Evolutionary conservation across 306 rosid species (phyloP).

Genomic region (Acacia acuminata): DNA sequence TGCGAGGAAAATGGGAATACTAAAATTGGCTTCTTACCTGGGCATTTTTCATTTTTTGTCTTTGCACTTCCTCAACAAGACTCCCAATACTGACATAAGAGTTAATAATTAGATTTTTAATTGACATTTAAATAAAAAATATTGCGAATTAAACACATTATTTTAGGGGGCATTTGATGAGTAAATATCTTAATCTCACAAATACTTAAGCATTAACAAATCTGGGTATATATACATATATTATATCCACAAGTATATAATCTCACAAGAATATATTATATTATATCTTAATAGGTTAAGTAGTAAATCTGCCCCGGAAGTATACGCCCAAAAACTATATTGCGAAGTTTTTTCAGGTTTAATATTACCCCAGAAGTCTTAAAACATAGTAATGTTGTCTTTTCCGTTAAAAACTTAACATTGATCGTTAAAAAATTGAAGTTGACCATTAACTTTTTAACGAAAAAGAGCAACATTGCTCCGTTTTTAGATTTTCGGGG

Average conservation of each 20-base stretch:
- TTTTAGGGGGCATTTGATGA: background rate
- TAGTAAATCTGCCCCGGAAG: no score
- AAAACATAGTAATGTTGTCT: no score
- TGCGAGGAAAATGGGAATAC: background rate
- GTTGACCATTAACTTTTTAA: no score
- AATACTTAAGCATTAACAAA: background rate
- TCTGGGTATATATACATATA: background rate
- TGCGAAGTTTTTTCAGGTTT: no score
- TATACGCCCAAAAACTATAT: no score
- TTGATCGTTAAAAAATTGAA: no score
- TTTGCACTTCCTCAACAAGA: conserved; percentile 79
- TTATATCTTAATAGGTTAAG: no score
- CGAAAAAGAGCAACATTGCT: no score
- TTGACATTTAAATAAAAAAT: conserved; percentile 15
- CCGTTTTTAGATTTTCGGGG: no score
- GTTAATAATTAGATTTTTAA: conserved; percentile 23
- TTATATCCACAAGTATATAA: background rate
- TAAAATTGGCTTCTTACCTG: conserved; percentile 51
- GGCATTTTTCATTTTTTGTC: conserved; percentile 78
- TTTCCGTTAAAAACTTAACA: no score
- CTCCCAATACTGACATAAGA: conserved; percentile 62
- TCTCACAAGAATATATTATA: no score
- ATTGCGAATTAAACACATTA: background rate
- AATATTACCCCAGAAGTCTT: no score
- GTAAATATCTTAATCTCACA: background rate